These are phyloP conservation scores for Xylaria sp. DNA, from an alignment of 2,329 filamentous ascomycete species.

Conservation along the genomic window DNA sequence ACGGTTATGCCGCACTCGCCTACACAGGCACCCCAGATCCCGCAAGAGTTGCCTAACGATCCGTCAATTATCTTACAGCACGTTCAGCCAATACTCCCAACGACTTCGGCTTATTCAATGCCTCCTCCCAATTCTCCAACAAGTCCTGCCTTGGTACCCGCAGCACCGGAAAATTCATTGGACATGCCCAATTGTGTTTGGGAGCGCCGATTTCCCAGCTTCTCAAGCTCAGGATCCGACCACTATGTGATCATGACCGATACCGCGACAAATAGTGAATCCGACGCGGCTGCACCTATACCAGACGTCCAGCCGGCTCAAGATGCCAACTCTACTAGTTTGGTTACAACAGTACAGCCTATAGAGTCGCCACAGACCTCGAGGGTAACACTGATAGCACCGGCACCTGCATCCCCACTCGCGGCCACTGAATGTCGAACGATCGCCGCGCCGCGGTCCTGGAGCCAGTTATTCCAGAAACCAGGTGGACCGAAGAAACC, in stretches of 20 bases:
- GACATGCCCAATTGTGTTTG: background rate
- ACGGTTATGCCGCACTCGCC: background rate
- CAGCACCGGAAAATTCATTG: too few relatives aligned
- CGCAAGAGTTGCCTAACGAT: background rate
- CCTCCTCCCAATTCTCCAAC: background rate
- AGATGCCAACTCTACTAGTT: background rate
- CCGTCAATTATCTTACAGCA: background rate
- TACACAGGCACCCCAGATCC: background rate
- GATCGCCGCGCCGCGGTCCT: conserved; percentile 3
- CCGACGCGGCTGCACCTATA: background rate
- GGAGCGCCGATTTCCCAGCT: background rate
- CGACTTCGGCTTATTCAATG: background rate
- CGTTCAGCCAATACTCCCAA: background rate
- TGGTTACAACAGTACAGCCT: background rate
- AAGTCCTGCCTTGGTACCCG: background rate
- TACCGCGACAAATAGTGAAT: background rate
- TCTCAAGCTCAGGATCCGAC: background rate
- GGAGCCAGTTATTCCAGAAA: conserved; percentile 24
- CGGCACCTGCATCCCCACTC: background rate
- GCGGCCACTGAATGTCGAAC: background rate
- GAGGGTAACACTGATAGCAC: background rate
- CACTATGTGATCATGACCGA: background rate
- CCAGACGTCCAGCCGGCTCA: background rate
- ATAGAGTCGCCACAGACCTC: background rate
- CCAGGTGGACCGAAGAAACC: background rate